A percentile compares a stretch with the other conserved stretches of the same genome.
Conservation (phyloP, 2,329 filamentous ascomycete genomes). For the Nothophaeocryptopus gaeumannii region DNA sequence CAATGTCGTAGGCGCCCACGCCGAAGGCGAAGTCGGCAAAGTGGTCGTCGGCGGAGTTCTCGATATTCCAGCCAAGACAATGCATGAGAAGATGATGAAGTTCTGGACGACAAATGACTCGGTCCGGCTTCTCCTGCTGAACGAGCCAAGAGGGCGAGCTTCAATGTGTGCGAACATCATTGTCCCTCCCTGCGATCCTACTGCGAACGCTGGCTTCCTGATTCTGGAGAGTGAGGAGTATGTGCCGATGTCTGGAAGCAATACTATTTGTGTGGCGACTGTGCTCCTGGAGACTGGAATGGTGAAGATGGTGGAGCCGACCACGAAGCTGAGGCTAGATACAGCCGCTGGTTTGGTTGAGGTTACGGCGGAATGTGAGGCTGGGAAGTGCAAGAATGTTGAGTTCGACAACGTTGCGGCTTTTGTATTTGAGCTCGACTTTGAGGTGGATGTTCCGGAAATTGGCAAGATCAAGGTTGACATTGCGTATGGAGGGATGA, state of each 20-base stretch:
- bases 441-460: conserved; percentile 41
- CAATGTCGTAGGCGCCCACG: conserved; percentile 8
- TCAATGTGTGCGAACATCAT: conserved; percentile 43
- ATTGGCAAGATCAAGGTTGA: conserved; percentile 43
- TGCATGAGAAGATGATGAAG: conserved; percentile 50
- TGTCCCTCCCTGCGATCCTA: conserved; percentile 44
- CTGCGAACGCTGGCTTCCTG: conserved; percentile 46
- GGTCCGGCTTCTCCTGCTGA: conserved; percentile 44
- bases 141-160: conserved; percentile 48
- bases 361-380: conserved; percentile 43
- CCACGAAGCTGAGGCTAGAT: conserved; percentile 43
- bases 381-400: conserved; percentile 45
- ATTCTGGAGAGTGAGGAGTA: conserved; percentile 50
- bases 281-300: conserved; percentile 51
- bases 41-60: conserved; percentile 46
- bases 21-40: conserved; percentile 47
- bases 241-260: conserved; percentile 47
- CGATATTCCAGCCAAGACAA: conserved; percentile 43
- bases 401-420: conserved; percentile 48
- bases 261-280: conserved; percentile 45
- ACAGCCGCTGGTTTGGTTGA: conserved; percentile 46
- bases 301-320: conserved; percentile 46
- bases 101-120: conserved; percentile 38
- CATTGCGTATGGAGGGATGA: conserved; percentile 50
- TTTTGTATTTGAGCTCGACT: conserved; percentile 44